A percentile compares a stretch with the other conserved stretches of the same genome.
Conservation (phyloP, 2,329 filamentous ascomycete genomes). For the Colletotrichum tanaceti region DNA sequence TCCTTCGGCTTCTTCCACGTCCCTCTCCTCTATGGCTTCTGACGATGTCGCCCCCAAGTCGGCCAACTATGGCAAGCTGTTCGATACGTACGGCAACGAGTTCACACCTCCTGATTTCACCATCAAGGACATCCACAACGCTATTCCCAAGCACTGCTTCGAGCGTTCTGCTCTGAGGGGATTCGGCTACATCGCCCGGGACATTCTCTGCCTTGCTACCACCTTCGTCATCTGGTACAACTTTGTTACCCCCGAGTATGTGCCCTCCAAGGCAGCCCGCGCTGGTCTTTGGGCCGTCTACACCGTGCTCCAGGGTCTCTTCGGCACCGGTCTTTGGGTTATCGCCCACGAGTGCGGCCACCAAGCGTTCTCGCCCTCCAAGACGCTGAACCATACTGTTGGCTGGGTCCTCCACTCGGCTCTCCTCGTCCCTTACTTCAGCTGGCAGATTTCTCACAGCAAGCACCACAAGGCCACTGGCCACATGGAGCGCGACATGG, state of each 20-base stretch:
- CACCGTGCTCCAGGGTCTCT: conserved; percentile 88
- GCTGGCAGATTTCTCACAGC: conserved; percentile 98
- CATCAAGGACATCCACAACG: conserved; percentile 96
- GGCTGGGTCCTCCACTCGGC: conserved; percentile 92
- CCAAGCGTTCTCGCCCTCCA: conserved; percentile 94
- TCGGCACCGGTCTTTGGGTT: conserved; percentile 95
- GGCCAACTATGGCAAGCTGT: conserved; percentile 70
- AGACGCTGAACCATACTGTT: conserved; percentile 88
- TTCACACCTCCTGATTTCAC: conserved; percentile 95
- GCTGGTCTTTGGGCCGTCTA: conserved; percentile 72
- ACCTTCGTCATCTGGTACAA: conserved; percentile 92
- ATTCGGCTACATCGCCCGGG: conserved; percentile 85
- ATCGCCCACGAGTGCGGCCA: conserved; percentile 98
- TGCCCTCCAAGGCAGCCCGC: conserved; percentile 77
- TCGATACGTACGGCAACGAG: conserved; percentile 94
- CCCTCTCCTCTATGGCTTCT: conserved; percentile 88
- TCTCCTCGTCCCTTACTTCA: conserved; percentile 96
- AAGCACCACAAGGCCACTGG: conserved; percentile 99
- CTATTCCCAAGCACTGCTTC: conserved; percentile 98
- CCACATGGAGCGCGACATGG: conserved; percentile 98
- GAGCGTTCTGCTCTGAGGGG: conserved; percentile 83
- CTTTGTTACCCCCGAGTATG: conserved; percentile 85
- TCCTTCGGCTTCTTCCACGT: conserved; percentile 82
- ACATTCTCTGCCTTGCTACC: conserved; percentile 76
- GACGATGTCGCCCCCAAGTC: conserved; percentile 65